phyloP scores from a whole-genome alignment of 352 stramenopile species.

The Peronospora destructor region DNA sequence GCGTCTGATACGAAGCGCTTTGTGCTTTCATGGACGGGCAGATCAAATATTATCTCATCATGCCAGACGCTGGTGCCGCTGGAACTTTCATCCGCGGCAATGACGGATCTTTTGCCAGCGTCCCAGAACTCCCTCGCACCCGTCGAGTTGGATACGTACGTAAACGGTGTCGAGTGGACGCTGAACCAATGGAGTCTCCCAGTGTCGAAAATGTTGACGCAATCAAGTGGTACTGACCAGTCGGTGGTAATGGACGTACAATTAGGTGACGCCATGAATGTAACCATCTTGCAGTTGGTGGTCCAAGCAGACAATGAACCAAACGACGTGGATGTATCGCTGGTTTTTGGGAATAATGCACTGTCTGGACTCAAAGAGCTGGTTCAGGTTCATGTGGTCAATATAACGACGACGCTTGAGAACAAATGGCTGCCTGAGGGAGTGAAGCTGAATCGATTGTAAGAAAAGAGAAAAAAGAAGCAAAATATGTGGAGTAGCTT shows the following conservation, averaged over 20 bases:
- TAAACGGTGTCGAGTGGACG: conserved; percentile 22
- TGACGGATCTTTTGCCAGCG: conserved; percentile 10
- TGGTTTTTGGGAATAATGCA: conserved; percentile 16
- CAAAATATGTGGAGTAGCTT: neutral
- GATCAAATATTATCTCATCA: conserved; percentile 2
- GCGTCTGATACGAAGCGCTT: conserved; percentile 15
- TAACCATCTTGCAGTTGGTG: conserved; percentile 17
- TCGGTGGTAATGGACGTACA: conserved; percentile 24
- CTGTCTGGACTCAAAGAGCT: conserved; percentile 27
- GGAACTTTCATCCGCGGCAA: conserved; percentile 17
- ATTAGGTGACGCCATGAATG: conserved; percentile 15
- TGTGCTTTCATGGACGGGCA: conserved; percentile 25
- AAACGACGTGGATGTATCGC: conserved; percentile 13
- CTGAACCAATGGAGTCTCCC: conserved; percentile 28
- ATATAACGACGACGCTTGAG: conserved; percentile 38
- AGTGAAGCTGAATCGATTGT: conserved; percentile 34
- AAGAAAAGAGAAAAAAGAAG: conserved; percentile 4
- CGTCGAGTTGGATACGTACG: conserved; percentile 19
- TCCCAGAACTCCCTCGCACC: conserved; percentile 8
- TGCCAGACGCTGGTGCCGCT: conserved; percentile 17
- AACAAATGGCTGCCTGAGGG: conserved; percentile 31
- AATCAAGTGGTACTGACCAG: conserved; percentile 5
- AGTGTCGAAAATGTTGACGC: conserved; percentile 14
- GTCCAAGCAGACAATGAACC: conserved; percentile 12
- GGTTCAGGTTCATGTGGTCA: conserved; percentile 28